These are phyloP conservation scores for Trebouxia sp. DNA, from an alignment of 139 green algal species.

Conservation along the genomic window DNA sequence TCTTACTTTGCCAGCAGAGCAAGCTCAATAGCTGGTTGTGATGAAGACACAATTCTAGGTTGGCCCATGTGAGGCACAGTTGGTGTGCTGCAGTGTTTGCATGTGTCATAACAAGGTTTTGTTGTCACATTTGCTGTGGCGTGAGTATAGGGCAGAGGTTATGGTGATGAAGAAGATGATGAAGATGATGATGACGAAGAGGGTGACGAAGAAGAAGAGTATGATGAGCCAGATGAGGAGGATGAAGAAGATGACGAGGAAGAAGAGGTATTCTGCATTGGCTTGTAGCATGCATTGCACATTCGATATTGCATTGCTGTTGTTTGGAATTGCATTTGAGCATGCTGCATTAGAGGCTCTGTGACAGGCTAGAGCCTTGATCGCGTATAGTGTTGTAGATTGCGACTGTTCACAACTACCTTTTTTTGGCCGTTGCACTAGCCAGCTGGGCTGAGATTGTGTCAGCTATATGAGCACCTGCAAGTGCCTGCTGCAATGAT, in stretches of 20 bases:
- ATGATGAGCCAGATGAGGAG: neutral
- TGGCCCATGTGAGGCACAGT: neutral
- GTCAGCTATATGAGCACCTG: neutral
- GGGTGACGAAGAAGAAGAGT: neutral
- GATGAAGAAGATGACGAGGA: constrained; percentile 30
- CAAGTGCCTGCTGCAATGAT: neutral
- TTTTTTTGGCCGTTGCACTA: too few relatives aligned
- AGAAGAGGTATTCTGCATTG: too few relatives aligned
- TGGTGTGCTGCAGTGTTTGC: too few relatives aligned
- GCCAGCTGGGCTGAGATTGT: too few relatives aligned
- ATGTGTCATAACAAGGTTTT: too few relatives aligned
- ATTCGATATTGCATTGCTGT: too few relatives aligned
- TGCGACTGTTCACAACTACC: too few relatives aligned
- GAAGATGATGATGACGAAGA: constrained; percentile 44
- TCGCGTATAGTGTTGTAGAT: too few relatives aligned
- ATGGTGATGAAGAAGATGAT: constrained; percentile 17
- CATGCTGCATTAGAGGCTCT: too few relatives aligned
- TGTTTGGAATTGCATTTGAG: too few relatives aligned
- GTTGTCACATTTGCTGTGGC: neutral
- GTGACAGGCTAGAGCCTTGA: too few relatives aligned
- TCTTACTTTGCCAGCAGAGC: neutral
- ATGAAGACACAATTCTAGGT: neutral
- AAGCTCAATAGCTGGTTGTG: neutral
- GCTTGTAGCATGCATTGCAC: too few relatives aligned
- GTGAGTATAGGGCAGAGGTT: neutral